Evolutionary conservation across 139 green algal genomes (phyloP), one percentile per base, ranked within the genome.

Genomic region (Volvox reticuliferus): DNA sequence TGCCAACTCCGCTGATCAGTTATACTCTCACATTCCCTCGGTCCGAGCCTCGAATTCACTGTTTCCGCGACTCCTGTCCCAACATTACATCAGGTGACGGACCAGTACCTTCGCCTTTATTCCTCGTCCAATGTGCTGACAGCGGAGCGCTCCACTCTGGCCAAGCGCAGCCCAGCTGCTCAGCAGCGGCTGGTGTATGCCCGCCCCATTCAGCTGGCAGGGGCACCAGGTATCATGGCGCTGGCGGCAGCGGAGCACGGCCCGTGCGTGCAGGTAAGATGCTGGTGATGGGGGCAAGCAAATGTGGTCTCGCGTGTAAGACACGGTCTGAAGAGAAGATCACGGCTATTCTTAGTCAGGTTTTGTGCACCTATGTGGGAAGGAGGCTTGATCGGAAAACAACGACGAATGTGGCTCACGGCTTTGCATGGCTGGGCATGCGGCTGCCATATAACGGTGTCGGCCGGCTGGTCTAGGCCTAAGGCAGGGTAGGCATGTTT

Each of bases 91-190:
- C 44, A 92, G 14, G 87, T 87, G 19, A 95, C 93, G 13, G 85
- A 89, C 20, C 32, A 89, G 30, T 95, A 92, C 82, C 76, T 95
- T 33, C 89, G 93, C 2, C n/a, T 95, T 5, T 95, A 95, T 88
- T 65, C 63, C 22, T 79, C 88, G 12, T n/a, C 61, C 36, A 36
- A 83, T 36, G 89, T 91, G 19, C 16, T 93, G 1, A 18, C 67
- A 0, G 92, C 37, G 19, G 92, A 93, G 26, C 71, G 93, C 24
- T 77, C 84, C 62, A 82, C 35, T 0, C 35, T 30, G 3, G 73
- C 86, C 73, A 90, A 90, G 86, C 73, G 86, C 55, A 30, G 35
- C 55, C 68, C 87, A 0, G 33, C 90, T 3, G 35, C 65, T 0
- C 61, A 73, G 17, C 28, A 44, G 16, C 65, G 65, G 37, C 35